Conservation (phyloP, 495 filamentous ascomycete genomes). For the Aspergillus sclerotioniger region DNA sequence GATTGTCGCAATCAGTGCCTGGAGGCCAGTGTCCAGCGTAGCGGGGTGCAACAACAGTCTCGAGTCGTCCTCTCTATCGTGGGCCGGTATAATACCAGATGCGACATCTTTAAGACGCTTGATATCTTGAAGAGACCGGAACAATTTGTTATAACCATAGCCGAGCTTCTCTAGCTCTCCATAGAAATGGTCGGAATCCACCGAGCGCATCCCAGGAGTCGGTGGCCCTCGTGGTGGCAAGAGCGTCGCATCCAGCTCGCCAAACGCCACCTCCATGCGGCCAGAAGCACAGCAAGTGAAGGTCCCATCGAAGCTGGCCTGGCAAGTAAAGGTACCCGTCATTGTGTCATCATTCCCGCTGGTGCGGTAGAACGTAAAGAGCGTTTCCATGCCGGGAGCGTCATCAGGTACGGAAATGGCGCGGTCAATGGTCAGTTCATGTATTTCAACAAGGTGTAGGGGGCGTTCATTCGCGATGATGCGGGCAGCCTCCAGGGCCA, state of each 20-base stretch:
- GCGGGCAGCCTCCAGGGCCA: constrained; percentile 27
- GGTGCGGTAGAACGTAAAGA: background rate
- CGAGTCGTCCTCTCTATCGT: background rate
- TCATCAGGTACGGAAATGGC: constrained; percentile 29
- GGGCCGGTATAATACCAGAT: constrained; percentile 9
- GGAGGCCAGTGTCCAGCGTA: constrained; percentile 4
- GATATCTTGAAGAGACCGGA: constrained; percentile 14
- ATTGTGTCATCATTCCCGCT: too few species aligned
- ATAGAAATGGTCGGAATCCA: constrained; percentile 28
- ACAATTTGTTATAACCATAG: constrained; percentile 21
- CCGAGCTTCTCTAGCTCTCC: constrained; percentile 17
- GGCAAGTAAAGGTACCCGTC: background rate
- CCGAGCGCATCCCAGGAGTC: constrained; percentile 4
- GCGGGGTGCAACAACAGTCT: constrained; percentile 8
- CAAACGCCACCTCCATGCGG: constrained; percentile 7
- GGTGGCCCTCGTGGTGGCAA: constrained; percentile 1
- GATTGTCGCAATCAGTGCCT: constrained; percentile 5
- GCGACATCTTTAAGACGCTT: constrained; percentile 10
- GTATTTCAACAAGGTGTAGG: constrained; percentile 11
- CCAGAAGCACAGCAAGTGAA: constrained; percentile 2
- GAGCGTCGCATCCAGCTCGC: background rate
- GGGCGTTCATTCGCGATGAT: constrained; percentile 4
- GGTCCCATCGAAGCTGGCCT: background rate
- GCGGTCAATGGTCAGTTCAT: constrained; percentile 28
- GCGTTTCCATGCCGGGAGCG: background rate